phyloP scores from a whole-genome alignment of 225 moss, liverwort and hornwort species.

The Thuidium tamariscinum region DNA sequence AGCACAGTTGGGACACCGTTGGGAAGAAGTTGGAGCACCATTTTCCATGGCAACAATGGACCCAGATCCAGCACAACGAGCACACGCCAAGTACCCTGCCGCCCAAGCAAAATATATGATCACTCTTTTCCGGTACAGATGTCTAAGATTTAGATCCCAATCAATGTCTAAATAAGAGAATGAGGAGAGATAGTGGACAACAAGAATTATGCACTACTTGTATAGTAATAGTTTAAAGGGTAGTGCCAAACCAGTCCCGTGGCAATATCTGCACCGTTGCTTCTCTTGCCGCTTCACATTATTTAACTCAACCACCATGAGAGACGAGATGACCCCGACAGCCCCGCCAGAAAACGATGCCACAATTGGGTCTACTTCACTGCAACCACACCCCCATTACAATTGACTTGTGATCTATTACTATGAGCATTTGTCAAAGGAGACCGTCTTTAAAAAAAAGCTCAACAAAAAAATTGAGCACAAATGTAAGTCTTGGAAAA shows the following conservation, averaged over 20 bases:
- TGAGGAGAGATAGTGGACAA: neutral
- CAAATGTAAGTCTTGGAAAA: neutral
- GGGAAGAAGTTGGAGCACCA: conserved; percentile 3
- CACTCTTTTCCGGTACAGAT: neutral
- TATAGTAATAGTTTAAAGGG: neutral
- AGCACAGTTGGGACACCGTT: conserved; percentile 78
- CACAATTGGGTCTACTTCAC: conserved; percentile 60
- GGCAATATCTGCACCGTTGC: conserved; percentile 56
- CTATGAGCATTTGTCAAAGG: neutral
- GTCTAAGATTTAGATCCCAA: neutral
- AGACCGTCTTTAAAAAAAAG: neutral
- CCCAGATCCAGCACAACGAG: conserved; percentile 83
- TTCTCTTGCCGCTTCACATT: conserved; percentile 56
- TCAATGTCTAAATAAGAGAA: neutral
- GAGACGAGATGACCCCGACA: conserved; percentile 48
- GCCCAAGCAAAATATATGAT: neutral
- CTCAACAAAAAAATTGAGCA: neutral
- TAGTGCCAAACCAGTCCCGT: conserved; percentile 37
- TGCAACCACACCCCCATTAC: conserved; percentile 6
- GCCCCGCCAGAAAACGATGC: conserved; percentile 59
- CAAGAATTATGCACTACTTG: neutral
- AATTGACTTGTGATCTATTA: neutral
- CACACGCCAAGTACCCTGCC: conserved; percentile 90
- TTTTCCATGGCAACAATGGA: conserved; percentile 32
- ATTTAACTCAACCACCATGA: conserved; percentile 56